Evolutionary conservation across 257 asterid genomes (phyloP).

Genomic region (Solanum ahanhuiri): DNA sequence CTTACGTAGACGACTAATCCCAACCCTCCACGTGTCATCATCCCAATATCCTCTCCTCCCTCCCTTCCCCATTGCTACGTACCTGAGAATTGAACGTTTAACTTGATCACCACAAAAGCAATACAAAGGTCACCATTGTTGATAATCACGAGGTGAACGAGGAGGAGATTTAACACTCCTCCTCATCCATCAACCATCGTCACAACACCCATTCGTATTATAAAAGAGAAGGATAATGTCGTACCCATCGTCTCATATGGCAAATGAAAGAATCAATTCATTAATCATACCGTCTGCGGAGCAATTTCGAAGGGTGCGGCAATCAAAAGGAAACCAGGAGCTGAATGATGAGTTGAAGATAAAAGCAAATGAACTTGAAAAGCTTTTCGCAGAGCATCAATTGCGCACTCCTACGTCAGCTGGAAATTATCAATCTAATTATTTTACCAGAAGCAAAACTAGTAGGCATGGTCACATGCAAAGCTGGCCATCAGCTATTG

Average conservation of each 20-base stretch:
- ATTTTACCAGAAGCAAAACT: conserved; percentile 28
- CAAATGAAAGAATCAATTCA: conserved; percentile 33
- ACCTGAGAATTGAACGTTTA: conserved; percentile 16
- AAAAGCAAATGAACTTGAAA: conserved; percentile 94
- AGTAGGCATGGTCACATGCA: conserved; percentile 32
- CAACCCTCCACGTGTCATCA: background rate
- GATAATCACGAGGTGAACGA: background rate
- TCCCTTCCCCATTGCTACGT: background rate
- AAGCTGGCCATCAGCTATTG: conserved; percentile 26
- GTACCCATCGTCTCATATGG: background rate
- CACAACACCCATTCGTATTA: background rate
- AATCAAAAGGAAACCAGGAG: conserved; percentile 74
- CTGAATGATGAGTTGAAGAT: conserved; percentile 72
- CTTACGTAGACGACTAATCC: background rate
- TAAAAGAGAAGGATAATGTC: background rate
- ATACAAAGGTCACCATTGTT: background rate
- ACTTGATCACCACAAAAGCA: background rate
- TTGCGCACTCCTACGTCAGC: conserved; percentile 55
- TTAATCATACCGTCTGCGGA: conserved; percentile 43
- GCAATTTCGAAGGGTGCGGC: conserved; percentile 49
- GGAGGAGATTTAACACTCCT: background rate
- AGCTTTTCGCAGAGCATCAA: conserved; percentile 68
- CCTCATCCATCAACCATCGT: background rate
- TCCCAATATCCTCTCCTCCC: background rate
- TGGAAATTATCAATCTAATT: conserved; percentile 56